phyloP scores from a whole-genome alignment of 75 land plant genomes.

The Isoetes taiwanensis region DNA sequence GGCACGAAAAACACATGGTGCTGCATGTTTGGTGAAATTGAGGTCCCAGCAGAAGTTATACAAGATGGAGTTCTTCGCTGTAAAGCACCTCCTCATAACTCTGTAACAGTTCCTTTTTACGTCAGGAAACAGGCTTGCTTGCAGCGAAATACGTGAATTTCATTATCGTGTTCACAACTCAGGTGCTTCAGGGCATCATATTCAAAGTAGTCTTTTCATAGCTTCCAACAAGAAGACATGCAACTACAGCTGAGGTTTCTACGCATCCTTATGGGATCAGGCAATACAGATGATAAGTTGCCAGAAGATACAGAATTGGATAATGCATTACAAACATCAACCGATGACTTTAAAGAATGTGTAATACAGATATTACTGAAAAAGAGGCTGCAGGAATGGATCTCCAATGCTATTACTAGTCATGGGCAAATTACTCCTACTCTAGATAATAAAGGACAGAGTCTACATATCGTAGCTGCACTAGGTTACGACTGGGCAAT shows the following conservation, averaged over 20 bases:
- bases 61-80: neutral
- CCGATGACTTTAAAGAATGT: constrained; percentile 29
- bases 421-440: constrained; percentile 68
- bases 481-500: constrained; percentile 2
- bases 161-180: no score
- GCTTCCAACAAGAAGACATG: constrained; percentile 47
- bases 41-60: neutral
- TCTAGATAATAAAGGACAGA: constrained; percentile 60
- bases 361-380: constrained; percentile 45
- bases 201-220: no score
- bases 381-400: constrained; percentile 50
- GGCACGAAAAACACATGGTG: constrained; percentile 1
- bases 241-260: constrained; percentile 45
- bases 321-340: no score
- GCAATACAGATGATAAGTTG: no score
- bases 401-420: constrained; percentile 38
- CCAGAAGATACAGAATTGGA: no score
- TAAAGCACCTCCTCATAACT: neutral
- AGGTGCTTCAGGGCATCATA: no score
- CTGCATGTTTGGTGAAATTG: constrained; percentile 7
- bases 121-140: neutral
- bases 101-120: constrained; percentile 5
- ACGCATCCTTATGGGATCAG: no score
- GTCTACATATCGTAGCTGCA: constrained; percentile 12
- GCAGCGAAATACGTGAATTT: neutral